Evolutionary conservation across 805 yeast genomes (phyloP), one percentile per base, ranked within the genome.

Genomic region (Alloascoidea hylecoeti): DNA sequence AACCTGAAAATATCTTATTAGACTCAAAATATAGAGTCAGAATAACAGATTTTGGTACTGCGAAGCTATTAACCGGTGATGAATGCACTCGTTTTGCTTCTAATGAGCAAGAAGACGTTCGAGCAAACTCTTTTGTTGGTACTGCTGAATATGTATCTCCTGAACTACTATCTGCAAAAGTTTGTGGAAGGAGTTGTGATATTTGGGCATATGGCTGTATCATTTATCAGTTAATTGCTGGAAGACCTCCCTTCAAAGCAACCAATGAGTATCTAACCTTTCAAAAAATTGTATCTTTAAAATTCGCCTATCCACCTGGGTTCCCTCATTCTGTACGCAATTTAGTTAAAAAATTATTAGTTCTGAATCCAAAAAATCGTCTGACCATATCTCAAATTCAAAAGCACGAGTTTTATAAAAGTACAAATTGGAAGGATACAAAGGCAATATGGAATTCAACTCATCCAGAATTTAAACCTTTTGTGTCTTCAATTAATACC

Each of bases 1-100:
- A 89, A 56, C 98, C 98, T 0, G 98, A 89, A 50, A 89, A 89
- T 52, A 81, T 89, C 36, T 56, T 89, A 46, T 70, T 92, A 35
- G 89, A 82, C 50, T 75, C 75, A 43, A 92, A 84, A 40, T 84
- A 88, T 72, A 78, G 83, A 49, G 60, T 92, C 42, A 85, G 88
- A 70, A 78, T 92, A 40, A 92, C 97, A 2, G 98, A 92, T 58
- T 92, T 92, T 57, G 98, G 98, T 6, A 95, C 97, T n/a, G 98
- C 97, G 1, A 85, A 83, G 53, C 62, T 84, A 3, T 59, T 83
- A 13, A 53, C 52, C 14, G 46, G 46, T 18, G 44, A 44, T 35
- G 49, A 43, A 5, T 51, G 47, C 17, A 60, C 56, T 15, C 49
- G 56, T 18, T 64, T 44, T 3, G 42, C 44, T 15, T 46, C 47